These are phyloP conservation scores for Fusarium clavum DNA, from an alignment of 2,329 filamentous ascomycete species.

Conservation along the genomic window DNA sequence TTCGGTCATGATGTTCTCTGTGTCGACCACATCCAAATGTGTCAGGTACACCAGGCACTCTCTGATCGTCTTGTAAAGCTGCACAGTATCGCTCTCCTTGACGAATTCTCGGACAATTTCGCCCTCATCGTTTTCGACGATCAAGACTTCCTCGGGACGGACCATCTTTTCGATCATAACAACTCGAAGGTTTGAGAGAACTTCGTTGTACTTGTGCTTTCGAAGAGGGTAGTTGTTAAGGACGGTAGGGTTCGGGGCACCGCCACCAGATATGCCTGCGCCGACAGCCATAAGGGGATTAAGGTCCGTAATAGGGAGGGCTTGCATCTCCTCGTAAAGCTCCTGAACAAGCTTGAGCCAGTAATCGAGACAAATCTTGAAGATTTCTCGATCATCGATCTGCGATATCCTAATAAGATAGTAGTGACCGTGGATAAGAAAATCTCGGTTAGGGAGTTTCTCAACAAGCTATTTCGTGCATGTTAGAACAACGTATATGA, in stretches of 20 bases:
- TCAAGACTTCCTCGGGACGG: conserved; percentile 93
- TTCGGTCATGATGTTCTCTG: conserved; percentile 99
- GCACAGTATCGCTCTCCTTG: conserved; percentile 98
- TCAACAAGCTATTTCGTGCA: conserved; percentile 77
- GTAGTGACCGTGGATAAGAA: conserved; percentile 94
- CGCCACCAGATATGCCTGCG: conserved; percentile 78
- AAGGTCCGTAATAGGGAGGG: conserved; percentile 90
- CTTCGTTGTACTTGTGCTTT: conserved; percentile 97
- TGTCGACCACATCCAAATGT: conserved; percentile 96
- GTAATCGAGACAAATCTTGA: conserved; percentile 99
- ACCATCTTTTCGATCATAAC: conserved; percentile 99
- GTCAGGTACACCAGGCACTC: conserved; percentile 98
- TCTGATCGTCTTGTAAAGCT: conserved; percentile 98
- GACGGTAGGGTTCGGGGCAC: conserved; percentile 85
- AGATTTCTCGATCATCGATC: conserved; percentile 98
- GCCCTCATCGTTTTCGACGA: conserved; percentile 99
- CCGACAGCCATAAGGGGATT: conserved; percentile 88
- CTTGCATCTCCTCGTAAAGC: conserved; percentile 98
- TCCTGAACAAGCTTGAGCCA: conserved; percentile 99
- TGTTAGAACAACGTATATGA: conserved; percentile 34
- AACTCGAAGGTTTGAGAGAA: conserved; percentile 90
- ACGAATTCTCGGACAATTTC: conserved; percentile 99
- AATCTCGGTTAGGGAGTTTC: conserved; percentile 94
- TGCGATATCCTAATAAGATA: conserved; percentile 98
- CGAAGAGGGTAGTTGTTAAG: conserved; percentile 91